A percentile compares a stretch with the other conserved stretches of the same genome.
phyloP scores from a whole-genome alignment of 495 filamentous ascomycete genomes.

The Hyphodiscus hymeniophilus region DNA sequence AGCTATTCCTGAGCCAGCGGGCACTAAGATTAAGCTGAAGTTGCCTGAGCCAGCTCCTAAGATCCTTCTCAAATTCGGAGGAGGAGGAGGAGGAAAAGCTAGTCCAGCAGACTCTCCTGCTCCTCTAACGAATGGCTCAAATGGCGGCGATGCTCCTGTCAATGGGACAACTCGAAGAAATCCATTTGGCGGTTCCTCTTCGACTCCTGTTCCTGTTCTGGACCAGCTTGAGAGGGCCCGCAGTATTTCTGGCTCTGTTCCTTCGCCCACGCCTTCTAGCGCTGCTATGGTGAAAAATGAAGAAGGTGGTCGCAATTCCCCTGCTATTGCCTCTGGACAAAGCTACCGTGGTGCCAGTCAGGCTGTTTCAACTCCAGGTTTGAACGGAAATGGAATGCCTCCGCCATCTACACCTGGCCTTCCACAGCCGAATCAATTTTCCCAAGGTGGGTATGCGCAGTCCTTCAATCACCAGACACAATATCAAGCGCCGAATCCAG shows the following conservation, averaged over 20 bases:
- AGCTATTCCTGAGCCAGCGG: slow-evolving; percentile 51
- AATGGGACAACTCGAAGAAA: slow-evolving; percentile 18
- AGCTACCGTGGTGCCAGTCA: slow-evolving; percentile 19
- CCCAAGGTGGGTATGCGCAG: slow-evolving; percentile 16
- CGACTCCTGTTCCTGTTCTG: slow-evolving; percentile 20
- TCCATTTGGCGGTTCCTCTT: slow-evolving; percentile 18
- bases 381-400: slow-evolving; percentile 29
- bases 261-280: slow-evolving; percentile 41
- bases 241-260: slow-evolving; percentile 34
- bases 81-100: slow-evolving; percentile 31
- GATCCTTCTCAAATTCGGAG: slow-evolving; percentile 47
- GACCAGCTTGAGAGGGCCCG: slow-evolving; percentile 31
- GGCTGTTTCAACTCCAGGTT: slow-evolving; percentile 22
- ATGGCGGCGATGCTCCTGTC: not conserved
- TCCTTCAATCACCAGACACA: slow-evolving; percentile 17
- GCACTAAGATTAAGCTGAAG: slow-evolving; percentile 73
- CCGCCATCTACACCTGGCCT: slow-evolving; percentile 32
- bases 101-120: slow-evolving; percentile 47
- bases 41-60: slow-evolving; percentile 37
- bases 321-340: slow-evolving; percentile 16
- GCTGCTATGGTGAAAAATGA: slow-evolving; percentile 36
- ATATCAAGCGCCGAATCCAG: slow-evolving; percentile 17
- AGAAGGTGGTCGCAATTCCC: slow-evolving; percentile 25
- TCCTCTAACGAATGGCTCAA: slow-evolving; percentile 31
- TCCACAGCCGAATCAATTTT: slow-evolving; percentile 24